Conservation (phyloP, 1,284 basidiomycete genomes). For the Afroboletus lepidellus region DNA sequence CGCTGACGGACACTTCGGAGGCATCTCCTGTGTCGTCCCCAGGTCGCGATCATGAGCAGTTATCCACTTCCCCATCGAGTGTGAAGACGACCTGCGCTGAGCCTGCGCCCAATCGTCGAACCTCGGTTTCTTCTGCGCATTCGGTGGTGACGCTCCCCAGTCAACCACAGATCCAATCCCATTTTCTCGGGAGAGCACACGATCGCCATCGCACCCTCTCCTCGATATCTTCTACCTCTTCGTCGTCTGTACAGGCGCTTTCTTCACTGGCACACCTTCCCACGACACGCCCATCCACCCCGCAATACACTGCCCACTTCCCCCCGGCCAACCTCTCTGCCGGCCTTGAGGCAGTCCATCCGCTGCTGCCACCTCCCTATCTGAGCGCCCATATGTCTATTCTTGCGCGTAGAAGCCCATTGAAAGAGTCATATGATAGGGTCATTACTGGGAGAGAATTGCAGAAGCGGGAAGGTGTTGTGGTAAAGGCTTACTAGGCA, state of each 20-base stretch:
- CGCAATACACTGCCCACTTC: conserved; percentile 51
- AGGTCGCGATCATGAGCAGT: conserved; percentile 29
- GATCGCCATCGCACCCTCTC: conserved; percentile 67
- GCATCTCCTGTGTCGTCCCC: conserved; percentile 43
- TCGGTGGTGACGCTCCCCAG: conserved; percentile 60
- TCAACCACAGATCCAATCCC: conserved; percentile 30
- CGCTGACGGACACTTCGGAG: conserved; percentile 58
- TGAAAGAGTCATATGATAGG: conserved; percentile 68
- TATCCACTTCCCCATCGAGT: conserved; percentile 40
- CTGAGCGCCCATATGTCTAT: conserved; percentile 66
- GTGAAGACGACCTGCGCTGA: conserved; percentile 33
- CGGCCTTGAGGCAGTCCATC: conserved; percentile 58
- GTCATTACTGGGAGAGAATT: conserved; percentile 54
- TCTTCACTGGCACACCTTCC: conserved; percentile 62
- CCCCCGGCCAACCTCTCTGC: conserved; percentile 52
- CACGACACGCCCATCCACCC: conserved; percentile 49
- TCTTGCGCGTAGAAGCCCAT: conserved; percentile 57
- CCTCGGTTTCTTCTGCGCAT: conserved; percentile 64
- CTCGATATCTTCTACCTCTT: conserved; percentile 55
- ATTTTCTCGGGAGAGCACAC: conserved; percentile 37
- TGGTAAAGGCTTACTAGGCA: background rate
- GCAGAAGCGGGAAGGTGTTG: conserved; percentile 23
- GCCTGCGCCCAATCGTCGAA: conserved; percentile 42
- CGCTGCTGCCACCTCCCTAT: conserved; percentile 67
- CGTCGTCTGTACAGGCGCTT: conserved; percentile 60